These are phyloP conservation scores for Sisymbrium altissimum DNA, from an alignment of 345 rosid species.

Conservation along the genomic window DNA sequence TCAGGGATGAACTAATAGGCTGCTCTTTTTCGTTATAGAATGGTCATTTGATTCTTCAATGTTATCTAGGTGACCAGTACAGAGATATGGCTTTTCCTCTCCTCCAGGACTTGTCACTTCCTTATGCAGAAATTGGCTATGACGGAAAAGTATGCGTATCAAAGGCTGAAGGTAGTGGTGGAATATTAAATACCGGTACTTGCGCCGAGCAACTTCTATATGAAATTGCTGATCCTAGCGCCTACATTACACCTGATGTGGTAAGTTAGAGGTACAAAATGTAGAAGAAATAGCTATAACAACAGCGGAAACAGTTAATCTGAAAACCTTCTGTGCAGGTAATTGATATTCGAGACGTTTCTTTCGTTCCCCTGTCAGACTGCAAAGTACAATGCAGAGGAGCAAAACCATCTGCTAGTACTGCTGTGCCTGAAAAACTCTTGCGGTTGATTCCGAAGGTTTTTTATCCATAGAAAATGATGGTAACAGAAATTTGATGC, in stretches of 20 bases:
- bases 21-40: not conserved
- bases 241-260: constrained; percentile 94
- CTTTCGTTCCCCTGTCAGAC: constrained; percentile 61
- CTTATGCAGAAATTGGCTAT: constrained; percentile 67
- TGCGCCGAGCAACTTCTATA: constrained; percentile 92
- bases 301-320: not conserved
- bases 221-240: constrained; percentile 81
- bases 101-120: constrained; percentile 81
- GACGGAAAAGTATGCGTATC: constrained; percentile 59
- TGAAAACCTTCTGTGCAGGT: constrained; percentile 44
- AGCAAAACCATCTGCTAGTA: constrained; percentile 55
- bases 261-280: constrained; percentile 38
- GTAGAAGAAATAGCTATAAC: not conserved
- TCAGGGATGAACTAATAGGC: not conserved
- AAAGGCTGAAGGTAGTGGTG: constrained; percentile 78
- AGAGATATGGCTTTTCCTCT: constrained; percentile 53
- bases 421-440: constrained; percentile 60
- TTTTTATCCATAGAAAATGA: constrained; percentile 5
- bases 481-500: not conserved
- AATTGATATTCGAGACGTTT: constrained; percentile 65
- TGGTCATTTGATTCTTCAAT: constrained; percentile 7
- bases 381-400: constrained; percentile 65
- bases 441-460: constrained; percentile 79
- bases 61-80: constrained; percentile 58
- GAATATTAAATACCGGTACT: constrained; percentile 62